A percentile compares a stretch with the other conserved stretches of the same genome.
Evolutionary conservation across 2,329 filamentous ascomycete species (phyloP).

Genomic region (Botrytis squamosa): DNA sequence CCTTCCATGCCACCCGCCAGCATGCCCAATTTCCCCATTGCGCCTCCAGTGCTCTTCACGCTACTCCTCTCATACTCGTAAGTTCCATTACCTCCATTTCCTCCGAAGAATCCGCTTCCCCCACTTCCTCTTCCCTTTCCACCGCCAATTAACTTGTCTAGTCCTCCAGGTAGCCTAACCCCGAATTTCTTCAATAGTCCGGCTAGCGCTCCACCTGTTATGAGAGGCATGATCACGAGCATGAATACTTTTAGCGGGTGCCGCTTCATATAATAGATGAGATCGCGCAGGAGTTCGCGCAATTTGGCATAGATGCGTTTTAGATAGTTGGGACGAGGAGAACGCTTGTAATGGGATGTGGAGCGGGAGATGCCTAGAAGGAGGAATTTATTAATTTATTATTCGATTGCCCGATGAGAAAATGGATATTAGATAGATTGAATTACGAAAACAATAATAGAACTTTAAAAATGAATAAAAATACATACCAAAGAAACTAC

Average conservation of each 20-base stretch:
- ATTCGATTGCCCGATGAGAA: not conserved
- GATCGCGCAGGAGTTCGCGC: slow-evolving; percentile 74
- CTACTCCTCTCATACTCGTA: slow-evolving; percentile 26
- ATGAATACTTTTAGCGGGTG: slow-evolving; percentile 87
- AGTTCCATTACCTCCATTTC: slow-evolving; percentile 3
- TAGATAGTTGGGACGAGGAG: slow-evolving; percentile 77
- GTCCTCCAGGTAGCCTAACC: slow-evolving; percentile 65
- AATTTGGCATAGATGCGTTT: slow-evolving; percentile 71
- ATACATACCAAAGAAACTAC: slow-evolving; percentile 42
- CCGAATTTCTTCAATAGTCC: slow-evolving; percentile 78
- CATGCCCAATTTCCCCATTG: slow-evolving; percentile 28
- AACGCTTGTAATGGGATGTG: slow-evolving; percentile 70
- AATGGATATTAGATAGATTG: not conserved
- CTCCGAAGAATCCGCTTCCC: not conserved
- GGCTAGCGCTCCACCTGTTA: slow-evolving; percentile 78
- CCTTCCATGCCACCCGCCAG: slow-evolving; percentile 33
- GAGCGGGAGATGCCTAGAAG: slow-evolving; percentile 20
- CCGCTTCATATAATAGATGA: slow-evolving; percentile 75
- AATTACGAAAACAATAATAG: not conserved
- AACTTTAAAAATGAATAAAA: not conserved
- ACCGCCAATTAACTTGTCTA: slow-evolving; percentile 58
- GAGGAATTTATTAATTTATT: slow-evolving; percentile 5
- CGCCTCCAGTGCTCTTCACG: slow-evolving; percentile 29
- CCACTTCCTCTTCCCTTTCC: slow-evolving; percentile 13
- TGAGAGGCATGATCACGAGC: slow-evolving; percentile 81